Base-by-base conservation (phyloP, 768 basidiomycete genomes). In the Boletales sp. region DNA sequence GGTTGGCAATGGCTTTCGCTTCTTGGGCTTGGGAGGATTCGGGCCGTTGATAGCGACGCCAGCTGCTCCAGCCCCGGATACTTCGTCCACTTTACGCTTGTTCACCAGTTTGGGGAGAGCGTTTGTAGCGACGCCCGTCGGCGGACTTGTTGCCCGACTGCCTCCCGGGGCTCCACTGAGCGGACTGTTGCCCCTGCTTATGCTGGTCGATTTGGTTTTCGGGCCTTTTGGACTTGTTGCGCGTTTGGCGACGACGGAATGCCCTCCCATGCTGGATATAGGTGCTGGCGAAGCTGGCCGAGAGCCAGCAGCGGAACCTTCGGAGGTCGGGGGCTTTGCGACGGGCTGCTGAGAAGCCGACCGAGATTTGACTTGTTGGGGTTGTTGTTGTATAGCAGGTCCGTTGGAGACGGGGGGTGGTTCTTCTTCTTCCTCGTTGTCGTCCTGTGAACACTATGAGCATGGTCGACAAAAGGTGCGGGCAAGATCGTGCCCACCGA, bases 171-270 rank as follows among this genome's bases (percentile, higher is more conserved):
- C 65, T 2, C 61, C 67, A 34, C 59, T 58, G 8, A 85, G 70
- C 10, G 86, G 85, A 60, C 83, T 86, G 45, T 72, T 76, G 14
- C 77, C 82, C 51, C 84, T 74, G 61, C 79, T 83, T 21, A 54
- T 62, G 39, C 54, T 68, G 40, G 67, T 63, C 11, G 76, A 54
- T 57, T 81, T 85, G 9, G 71, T 70, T 63, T 86, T 88, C 4
- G 81, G 79, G 10, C 68, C 73, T 59, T 87, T 89, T 5, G 90
- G 90, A 53, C 88, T 90, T 2, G 89, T 91, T 4, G 90, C 90
- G 15, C 90, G 82, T 68, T 86, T 87, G 2, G 90, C 90, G 14
- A 94, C 80, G 19, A 88, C 62, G 2, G 85, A 88, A 68, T 90
- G 87, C 0, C 89, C 90, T 34, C 86, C 83, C 55, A 84, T 74